Conservation (phyloP, 2,329 filamentous ascomycete genomes). For the Verticillium isaacii region DNA sequence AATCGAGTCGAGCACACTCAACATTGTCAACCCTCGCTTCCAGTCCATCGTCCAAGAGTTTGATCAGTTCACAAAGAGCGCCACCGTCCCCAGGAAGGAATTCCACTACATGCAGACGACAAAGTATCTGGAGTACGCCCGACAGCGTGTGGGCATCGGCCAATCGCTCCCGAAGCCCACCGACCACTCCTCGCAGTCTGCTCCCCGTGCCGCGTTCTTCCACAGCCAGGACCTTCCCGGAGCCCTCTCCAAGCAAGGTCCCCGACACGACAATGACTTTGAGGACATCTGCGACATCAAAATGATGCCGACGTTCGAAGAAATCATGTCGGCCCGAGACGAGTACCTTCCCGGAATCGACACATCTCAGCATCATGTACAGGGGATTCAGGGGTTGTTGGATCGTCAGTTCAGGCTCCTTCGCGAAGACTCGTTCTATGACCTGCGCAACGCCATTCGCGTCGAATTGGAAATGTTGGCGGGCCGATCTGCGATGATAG, state of each 20-base stretch:
- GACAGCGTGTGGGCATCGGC: no score
- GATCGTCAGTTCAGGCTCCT: slow-evolving; percentile 11
- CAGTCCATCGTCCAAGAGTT: slow-evolving; percentile 11
- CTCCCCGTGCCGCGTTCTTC: slow-evolving; percentile 20
- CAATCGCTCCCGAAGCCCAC: no score
- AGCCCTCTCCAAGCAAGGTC: slow-evolving; percentile 15
- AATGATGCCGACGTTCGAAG: slow-evolving; percentile 43
- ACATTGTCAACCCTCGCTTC: slow-evolving; percentile 24
- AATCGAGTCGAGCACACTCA: slow-evolving; percentile 29
- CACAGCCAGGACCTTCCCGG: slow-evolving; percentile 27
- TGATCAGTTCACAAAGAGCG: not conserved
- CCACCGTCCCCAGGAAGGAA: no score
- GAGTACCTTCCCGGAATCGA: slow-evolving; percentile 41
- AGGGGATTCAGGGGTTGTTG: not conserved
- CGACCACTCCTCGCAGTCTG: no score
- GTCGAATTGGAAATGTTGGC: no score
- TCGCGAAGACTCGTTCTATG: slow-evolving; percentile 7
- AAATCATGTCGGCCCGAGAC: slow-evolving; percentile 34
- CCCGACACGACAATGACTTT: slow-evolving; percentile 45
- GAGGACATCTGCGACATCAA: slow-evolving; percentile 38
- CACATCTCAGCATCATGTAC: slow-evolving; percentile 14
- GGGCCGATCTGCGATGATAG: slow-evolving; percentile 7
- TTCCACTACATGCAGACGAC: no score
- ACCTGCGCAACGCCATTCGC: no score
- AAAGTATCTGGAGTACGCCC: no score